These are phyloP conservation scores for Pulveroboletus sp. DNA, from an alignment of 768 basidiomycete species.

Conservation along the genomic window DNA sequence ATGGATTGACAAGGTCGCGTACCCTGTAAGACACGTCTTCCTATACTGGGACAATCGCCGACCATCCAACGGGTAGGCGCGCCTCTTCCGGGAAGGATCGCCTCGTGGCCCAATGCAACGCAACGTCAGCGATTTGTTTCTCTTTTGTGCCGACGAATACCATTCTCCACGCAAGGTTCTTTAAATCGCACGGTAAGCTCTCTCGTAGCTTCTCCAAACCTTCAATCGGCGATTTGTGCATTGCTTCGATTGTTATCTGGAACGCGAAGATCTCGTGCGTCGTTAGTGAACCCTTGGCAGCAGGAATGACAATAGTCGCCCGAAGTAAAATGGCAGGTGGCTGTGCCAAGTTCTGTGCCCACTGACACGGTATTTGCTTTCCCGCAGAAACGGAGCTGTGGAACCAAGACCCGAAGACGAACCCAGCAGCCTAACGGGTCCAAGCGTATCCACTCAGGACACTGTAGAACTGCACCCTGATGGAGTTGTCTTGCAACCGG, in stretches of 20 bases:
- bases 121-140: rapidly evolving
- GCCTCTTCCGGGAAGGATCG: background rate
- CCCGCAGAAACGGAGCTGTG: background rate
- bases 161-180: background rate
- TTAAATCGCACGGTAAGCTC: background rate
- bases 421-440: background rate
- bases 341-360: background rate
- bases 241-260: background rate
- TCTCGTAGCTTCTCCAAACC: background rate
- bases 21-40: no score
- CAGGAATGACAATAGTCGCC: background rate
- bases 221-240: background rate
- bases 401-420: background rate
- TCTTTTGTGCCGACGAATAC: background rate
- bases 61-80: background rate
- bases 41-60: no score
- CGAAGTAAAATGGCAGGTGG: background rate
- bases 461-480: background rate
- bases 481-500: rapidly evolving
- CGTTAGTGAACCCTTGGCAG: background rate
- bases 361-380: background rate
- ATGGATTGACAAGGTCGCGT: no score
- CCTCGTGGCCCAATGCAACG: background rate
- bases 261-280: background rate
- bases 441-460: background rate